Percentiles rank a stretch among this genome's conserved stretches.
These are phyloP conservation scores for Creolimax fragrantissima DNA, from an alignment of 78 protist genomes.

Conservation along the genomic window DNA sequence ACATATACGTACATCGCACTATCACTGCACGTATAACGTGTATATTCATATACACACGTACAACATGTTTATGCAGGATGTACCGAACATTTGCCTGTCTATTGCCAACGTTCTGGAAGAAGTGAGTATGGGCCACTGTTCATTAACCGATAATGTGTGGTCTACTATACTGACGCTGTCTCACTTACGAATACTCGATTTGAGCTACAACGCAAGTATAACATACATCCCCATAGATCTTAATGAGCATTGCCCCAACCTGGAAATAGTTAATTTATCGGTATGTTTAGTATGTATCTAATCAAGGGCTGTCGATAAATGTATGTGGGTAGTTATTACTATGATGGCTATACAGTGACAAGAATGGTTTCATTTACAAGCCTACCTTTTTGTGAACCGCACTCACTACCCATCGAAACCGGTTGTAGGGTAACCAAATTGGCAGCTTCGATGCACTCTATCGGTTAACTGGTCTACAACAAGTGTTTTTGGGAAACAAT, in stretches of 20 bases:
- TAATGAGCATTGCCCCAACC: background rate
- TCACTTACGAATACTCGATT: background rate
- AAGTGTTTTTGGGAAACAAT: background rate
- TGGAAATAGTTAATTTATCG: background rate
- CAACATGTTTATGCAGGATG: too few species aligned
- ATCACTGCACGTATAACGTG: too few species aligned
- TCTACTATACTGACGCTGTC: background rate
- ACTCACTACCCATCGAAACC: too few species aligned
- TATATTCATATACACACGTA: too few species aligned
- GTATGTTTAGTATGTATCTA: too few species aligned
- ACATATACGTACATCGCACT: background rate
- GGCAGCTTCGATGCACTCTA: too few species aligned
- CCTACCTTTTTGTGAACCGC: too few species aligned
- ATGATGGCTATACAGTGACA: too few species aligned
- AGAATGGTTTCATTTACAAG: too few species aligned
- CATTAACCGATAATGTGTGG: background rate
- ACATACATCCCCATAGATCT: background rate
- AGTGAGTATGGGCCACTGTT: background rate
- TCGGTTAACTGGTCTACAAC: background rate
- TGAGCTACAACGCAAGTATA: background rate
- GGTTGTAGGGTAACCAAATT: too few species aligned
- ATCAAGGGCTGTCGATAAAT: too few species aligned
- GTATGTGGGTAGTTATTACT: too few species aligned
- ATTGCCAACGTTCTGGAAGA: background rate
- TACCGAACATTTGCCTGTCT: background rate